Evolutionary conservation across 352 stramenopile species (phyloP).

Genomic region (Phytophthora fragariaefolia): DNA sequence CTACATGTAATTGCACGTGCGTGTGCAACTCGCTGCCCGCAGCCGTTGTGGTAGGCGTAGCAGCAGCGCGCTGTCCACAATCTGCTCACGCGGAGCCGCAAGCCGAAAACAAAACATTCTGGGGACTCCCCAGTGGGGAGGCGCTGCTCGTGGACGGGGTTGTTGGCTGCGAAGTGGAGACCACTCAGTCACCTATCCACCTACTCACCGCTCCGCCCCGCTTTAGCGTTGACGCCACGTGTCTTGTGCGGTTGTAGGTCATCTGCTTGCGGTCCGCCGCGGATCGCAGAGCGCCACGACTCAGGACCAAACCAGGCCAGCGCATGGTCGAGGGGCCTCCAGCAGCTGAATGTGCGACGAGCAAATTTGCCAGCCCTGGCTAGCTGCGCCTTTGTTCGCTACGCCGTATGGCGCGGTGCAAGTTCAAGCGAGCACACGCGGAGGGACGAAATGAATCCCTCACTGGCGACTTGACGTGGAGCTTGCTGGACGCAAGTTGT

Average conservation of each 20-base stretch:
- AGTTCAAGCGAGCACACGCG: constrained; percentile 15
- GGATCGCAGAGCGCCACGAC: constrained; percentile 1
- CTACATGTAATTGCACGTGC: too few relatives aligned
- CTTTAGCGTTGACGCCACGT: constrained; percentile 9
- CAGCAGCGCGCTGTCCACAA: too few relatives aligned
- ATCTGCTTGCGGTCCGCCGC: not conserved
- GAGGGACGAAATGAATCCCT: constrained; percentile 11
- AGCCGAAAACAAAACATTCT: too few relatives aligned
- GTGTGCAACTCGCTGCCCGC: too few relatives aligned
- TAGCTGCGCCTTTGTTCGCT: not conserved
- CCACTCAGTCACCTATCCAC: not conserved
- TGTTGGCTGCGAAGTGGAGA: not conserved
- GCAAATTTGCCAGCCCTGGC: constrained; percentile 1
- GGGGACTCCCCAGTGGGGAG: too few relatives aligned
- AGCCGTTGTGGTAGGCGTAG: too few relatives aligned
- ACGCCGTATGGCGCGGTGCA: not conserved
- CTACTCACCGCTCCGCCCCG: not conserved
- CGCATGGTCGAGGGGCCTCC: not conserved
- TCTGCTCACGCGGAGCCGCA: too few relatives aligned
- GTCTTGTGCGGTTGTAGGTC: not conserved
- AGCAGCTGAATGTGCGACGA: constrained; percentile 15
- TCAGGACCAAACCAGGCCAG: constrained; percentile 5
- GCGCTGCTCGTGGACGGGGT: not conserved
- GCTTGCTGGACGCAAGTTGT: constrained; percentile 28
- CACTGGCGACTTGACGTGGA: constrained; percentile 21